A percentile compares a stretch with the other conserved stretches of the same genome.
Conservation (phyloP, 2,329 filamentous ascomycete species). For the Alternaria triticina region DNA sequence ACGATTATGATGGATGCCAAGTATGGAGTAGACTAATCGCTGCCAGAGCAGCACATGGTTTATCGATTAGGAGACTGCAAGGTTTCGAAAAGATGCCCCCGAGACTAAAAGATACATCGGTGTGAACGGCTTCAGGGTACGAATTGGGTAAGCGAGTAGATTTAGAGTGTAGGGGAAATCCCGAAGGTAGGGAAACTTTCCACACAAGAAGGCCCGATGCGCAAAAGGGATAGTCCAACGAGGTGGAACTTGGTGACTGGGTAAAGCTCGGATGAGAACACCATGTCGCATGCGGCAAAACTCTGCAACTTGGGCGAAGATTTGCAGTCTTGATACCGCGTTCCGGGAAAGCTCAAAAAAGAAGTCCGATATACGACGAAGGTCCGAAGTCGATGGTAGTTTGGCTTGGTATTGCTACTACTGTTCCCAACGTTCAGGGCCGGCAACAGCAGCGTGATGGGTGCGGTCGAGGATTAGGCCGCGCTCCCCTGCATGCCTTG, state of each 20-base stretch:
- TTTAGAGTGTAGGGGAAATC: not conserved
- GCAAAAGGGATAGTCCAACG: not conserved
- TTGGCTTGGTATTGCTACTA: not conserved
- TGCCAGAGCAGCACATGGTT: constrained; percentile 3
- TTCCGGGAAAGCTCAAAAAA: not conserved
- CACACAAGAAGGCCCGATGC: constrained; percentile 10
- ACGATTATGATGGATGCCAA: not conserved
- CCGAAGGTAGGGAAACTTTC: constrained; percentile 7
- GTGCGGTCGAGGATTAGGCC: not conserved
- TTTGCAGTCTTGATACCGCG: constrained; percentile 4
- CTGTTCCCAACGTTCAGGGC: not conserved
- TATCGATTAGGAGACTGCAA: constrained; percentile 4
- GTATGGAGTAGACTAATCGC: not conserved
- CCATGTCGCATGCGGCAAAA: not conserved
- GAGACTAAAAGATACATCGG: not conserved
- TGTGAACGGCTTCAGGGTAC: constrained; percentile 9
- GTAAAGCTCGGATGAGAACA: constrained; percentile 1
- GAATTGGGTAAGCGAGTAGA: constrained; percentile 8
- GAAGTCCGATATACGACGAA: not conserved
- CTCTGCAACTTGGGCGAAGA: constrained; percentile 8
- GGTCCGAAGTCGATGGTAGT: not conserved
- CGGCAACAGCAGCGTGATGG: not conserved
- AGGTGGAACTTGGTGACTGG: constrained; percentile 6
- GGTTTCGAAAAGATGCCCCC: constrained; percentile 3
- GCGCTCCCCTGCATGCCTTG: not conserved